Base-by-base conservation (phyloP, 1,284 basidiomycete species). In the Termitomyces sp. region DNA sequence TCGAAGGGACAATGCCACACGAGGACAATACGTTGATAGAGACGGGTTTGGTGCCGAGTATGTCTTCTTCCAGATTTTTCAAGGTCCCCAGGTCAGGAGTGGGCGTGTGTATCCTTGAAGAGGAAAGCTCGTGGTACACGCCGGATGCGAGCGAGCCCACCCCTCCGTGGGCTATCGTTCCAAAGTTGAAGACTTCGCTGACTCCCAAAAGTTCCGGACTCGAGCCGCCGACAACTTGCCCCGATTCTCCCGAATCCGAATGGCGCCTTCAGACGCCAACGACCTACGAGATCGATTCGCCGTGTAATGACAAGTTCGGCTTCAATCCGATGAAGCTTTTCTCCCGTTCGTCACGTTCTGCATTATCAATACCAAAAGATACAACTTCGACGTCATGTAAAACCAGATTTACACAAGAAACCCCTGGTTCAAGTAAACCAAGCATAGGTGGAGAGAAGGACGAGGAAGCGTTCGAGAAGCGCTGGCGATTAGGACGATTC, bases 401-500 rank as follows among this genome's bases (percentile, higher is more conserved):
- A n/a, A 13, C 28, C 30, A 19, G 10, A 28, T 15, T 5, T 40
- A 9, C 17, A 1, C 54, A 24, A 40, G 40, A 19, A 39, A 26
- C 10, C 3, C 2, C 5, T 2, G 5, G 30, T 28, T 28, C 46
- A 13, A 38, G 13, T 8, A 55, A 55, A 13, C n/a, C 19, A 36
- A 21, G 10, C 15, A 12, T 24, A 17, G 34, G 21, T 26, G 41
- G 15, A n/a, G 40, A 42, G 46, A 50, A 19, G 6, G 33, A 46
- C 39, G 28, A 0, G 8, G 36, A 46, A 24, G 43, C 17, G 1
- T 3, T 36, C 3, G 51, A 43, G 6, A 47, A 70, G 63, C 71
- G 72, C 31, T 68, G 70, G 60, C 71, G 70, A 44, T 64, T 56
- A 8, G 41, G 67, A 55, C 70, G 73, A 31, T 67, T 74, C 60